phyloP scores from a whole-genome alignment of 2,329 filamentous ascomycete genomes.

The Colletotrichum sp. region DNA sequence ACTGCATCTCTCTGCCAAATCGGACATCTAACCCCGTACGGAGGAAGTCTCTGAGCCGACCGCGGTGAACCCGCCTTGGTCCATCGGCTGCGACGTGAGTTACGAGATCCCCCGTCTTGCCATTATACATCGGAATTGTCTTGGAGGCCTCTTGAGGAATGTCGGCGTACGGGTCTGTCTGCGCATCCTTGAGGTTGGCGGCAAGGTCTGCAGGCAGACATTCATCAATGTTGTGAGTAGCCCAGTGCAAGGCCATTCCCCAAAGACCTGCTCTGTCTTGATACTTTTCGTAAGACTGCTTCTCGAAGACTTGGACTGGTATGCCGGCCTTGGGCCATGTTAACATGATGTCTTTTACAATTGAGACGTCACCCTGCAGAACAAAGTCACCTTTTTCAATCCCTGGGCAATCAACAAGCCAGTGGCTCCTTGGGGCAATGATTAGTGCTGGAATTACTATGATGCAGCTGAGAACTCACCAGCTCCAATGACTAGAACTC shows the following conservation, averaged over 20 bases:
- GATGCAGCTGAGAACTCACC: background rate
- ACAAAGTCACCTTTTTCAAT: background rate
- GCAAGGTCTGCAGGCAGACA: background rate
- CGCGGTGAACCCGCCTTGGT: background rate
- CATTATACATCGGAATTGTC: background rate
- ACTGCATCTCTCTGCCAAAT: background rate
- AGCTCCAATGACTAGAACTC: background rate
- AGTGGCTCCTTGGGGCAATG: background rate
- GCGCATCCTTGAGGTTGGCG: background rate
- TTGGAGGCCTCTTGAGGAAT: background rate
- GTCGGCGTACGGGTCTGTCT: background rate
- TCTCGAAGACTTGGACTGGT: background rate
- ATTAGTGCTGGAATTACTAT: background rate
- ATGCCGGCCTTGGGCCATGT: background rate
- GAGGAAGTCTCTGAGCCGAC: background rate
- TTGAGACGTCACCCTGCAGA: background rate
- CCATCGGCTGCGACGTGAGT: background rate
- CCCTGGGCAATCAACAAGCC: background rate
- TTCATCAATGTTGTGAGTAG: background rate
- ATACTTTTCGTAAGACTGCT: background rate
- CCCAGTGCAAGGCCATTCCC: background rate
- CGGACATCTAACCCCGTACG: background rate
- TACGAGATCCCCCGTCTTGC: background rate
- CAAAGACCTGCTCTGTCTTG: background rate
- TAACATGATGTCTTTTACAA: background rate